Evolutionary conservation across 331 rosid species (phyloP), one percentile per base, ranked within the genome.

Genomic region (Prunus yedoensis): DNA sequence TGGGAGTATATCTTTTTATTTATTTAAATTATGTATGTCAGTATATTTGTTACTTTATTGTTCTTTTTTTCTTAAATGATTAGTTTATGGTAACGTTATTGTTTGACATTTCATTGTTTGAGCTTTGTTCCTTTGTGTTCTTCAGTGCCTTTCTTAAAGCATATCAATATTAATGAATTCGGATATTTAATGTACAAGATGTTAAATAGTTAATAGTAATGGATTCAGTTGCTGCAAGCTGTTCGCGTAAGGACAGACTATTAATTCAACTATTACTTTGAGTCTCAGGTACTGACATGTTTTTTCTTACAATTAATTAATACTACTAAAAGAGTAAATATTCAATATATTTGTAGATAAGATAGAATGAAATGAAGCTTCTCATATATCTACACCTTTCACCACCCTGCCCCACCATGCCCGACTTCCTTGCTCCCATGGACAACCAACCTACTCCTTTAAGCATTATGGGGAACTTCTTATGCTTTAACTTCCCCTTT

Each of bases 1-100:
- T 76, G 96, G 65, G 75, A 58, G 57, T 47, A 35, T 70, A 45
- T 54, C 13, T 43, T 61, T 47, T 58, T 32, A 76, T 74, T 41
- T 8, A 71, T 28, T 5, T 53, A 59, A 53, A 32, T 53, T 14
- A 53, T 53, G 58, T 6, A 53, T 53, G 58, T 2, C 23, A 53
- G 58, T 53, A 58, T 61, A 60, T 58, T 5, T 66, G 54, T 57
- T 49, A 41, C 38, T 35, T 12, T 45, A 43, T 51, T 50, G 68
- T 83, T 71, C 11, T 18, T 79, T 52, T 60, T 15, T 32, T 74
- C 5, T 65, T 10, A 58, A 56, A 28, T 49, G 12, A 43, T 59
- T 67, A 51, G 18, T 57, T 73, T 74, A 28, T 68, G 45, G 45
- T 54, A 66, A 58, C 74, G 27, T 57, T 27, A 16, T 76, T 65